A percentile compares a stretch with the other conserved stretches of the same genome.
phyloP scores from a whole-genome alignment of 225 moss, liverwort and hornwort genomes.

The Polytrichum formosum region DNA sequence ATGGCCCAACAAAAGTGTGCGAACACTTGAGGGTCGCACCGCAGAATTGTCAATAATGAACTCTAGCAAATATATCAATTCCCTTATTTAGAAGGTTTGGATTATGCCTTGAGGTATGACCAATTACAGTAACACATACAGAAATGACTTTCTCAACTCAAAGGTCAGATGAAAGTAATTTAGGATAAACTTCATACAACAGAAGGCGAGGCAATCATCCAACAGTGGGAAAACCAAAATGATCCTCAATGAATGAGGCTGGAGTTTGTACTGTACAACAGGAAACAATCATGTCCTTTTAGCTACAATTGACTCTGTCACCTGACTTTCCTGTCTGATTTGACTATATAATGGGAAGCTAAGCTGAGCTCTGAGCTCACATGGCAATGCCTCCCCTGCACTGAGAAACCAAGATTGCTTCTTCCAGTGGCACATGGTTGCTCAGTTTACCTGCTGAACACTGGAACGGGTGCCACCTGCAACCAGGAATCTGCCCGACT shows the following conservation, averaged over 20 bases:
- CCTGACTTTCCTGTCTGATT: conserved; percentile 32
- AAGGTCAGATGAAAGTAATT: no score
- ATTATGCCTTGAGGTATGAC: no score
- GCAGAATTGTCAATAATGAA: no score
- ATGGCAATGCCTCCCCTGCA: conserved; percentile 15
- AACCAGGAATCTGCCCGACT: conserved; percentile 9
- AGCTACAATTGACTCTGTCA: conserved; percentile 37
- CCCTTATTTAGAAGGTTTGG: no score
- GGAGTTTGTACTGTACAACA: conserved; percentile 18
- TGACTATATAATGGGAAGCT: conserved; percentile 24
- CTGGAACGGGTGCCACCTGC: conserved; percentile 19
- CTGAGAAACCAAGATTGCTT: conserved; percentile 32
- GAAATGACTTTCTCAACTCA: no score
- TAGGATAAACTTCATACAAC: no score
- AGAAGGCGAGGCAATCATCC: no score
- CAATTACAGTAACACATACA: no score
- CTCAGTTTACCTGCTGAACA: conserved; percentile 26
- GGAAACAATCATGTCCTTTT: conserved; percentile 41
- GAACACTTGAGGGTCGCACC: no score
- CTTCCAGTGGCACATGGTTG: conserved; percentile 22
- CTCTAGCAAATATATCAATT: no score
- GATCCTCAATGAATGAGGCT: conserved; percentile 1
- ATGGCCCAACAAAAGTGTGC: no score
- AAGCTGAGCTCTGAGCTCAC: conserved; percentile 13
- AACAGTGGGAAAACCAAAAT: no score